A percentile compares a stretch with the other conserved stretches of the same genome.
Conservation (phyloP, 768 basidiomycete genomes). For the Sistotremastrum suecicum region DNA sequence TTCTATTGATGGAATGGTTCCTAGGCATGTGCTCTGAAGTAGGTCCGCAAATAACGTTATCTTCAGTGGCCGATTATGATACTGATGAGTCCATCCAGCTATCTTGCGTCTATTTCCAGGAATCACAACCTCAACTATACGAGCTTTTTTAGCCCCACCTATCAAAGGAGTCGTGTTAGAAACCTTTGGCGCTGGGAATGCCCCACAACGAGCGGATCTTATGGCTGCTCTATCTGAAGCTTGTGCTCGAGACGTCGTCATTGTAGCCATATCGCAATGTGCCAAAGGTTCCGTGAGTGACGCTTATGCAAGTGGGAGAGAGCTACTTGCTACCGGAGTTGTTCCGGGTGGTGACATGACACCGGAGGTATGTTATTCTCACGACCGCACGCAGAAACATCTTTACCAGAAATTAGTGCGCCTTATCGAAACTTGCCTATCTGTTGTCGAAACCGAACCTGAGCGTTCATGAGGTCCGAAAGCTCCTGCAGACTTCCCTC, state of each 20-base stretch:
- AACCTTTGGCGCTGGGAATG: constrained; percentile 89
- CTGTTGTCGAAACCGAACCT: constrained; percentile 80
- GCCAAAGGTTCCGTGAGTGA: constrained; percentile 74
- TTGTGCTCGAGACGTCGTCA: constrained; percentile 67
- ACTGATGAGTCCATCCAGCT: constrained; percentile 27
- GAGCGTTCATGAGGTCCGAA: constrained; percentile 48
- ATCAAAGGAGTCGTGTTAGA: constrained; percentile 76
- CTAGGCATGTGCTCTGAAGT: constrained; percentile 72
- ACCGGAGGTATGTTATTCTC: constrained; percentile 50
- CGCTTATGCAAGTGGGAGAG: constrained; percentile 68
- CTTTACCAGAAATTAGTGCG: constrained; percentile 41
- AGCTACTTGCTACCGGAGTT: constrained; percentile 58
- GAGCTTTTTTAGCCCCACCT: constrained; percentile 61
- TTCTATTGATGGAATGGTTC: background rate
- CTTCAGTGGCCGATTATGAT: constrained; percentile 10
- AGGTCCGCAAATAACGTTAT: constrained; percentile 23
- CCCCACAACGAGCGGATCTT: constrained; percentile 68
- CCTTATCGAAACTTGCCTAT: constrained; percentile 81
- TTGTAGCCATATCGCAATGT: constrained; percentile 90
- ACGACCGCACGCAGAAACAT: background rate
- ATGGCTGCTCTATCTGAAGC: constrained; percentile 68
- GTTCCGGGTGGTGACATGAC: constrained; percentile 89
- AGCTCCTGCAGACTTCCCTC: constrained; percentile 61
- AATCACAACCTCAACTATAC: constrained; percentile 60
- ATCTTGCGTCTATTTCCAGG: constrained; percentile 81